Conservation (phyloP, 2,329 filamentous ascomycete genomes). For the Sphaerulina populicola region DNA sequence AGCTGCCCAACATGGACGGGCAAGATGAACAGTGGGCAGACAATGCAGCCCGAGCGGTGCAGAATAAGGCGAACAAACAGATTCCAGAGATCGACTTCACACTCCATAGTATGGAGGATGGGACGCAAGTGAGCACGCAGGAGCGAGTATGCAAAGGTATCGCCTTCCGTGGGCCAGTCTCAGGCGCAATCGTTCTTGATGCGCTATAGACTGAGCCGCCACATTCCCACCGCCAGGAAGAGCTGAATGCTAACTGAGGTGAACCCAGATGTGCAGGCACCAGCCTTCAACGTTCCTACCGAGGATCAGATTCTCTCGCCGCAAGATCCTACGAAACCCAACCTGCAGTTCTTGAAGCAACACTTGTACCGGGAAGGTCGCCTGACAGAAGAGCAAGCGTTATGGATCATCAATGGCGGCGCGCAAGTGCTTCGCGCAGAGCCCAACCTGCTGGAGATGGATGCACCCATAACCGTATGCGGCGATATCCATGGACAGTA, state of each 20-base stretch:
- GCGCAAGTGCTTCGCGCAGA: slow-evolving; percentile 81
- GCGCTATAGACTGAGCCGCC: neutral
- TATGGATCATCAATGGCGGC: slow-evolving; percentile 87
- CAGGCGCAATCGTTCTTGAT: neutral
- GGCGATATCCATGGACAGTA: slow-evolving; percentile 98
- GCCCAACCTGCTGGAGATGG: slow-evolving; percentile 97
- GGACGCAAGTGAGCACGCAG: slow-evolving; percentile 83
- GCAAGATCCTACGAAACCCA: slow-evolving; percentile 75
- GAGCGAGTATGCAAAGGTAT: slow-evolving; percentile 97
- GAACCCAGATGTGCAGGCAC: slow-evolving; percentile 82
- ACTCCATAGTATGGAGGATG: slow-evolving; percentile 97
- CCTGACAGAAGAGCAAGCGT: slow-evolving; percentile 90
- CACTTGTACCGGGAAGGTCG: slow-evolving; percentile 97
- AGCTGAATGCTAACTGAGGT: slow-evolving; percentile 16
- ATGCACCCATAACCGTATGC: slow-evolving; percentile 96
- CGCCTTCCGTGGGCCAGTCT: neutral
- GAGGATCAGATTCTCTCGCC: slow-evolving; percentile 93
- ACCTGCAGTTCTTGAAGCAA: slow-evolving; percentile 91
- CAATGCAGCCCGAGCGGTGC: slow-evolving; percentile 84
- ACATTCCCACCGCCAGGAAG: neutral
- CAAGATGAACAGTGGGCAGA: slow-evolving; percentile 52
- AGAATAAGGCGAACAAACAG: slow-evolving; percentile 70
- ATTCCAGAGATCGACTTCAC: slow-evolving; percentile 98
- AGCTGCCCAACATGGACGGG: slow-evolving; percentile 28
- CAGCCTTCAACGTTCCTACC: slow-evolving; percentile 83